A percentile compares a stretch with the other conserved stretches of the same genome.
These are phyloP conservation scores for Leccinellum albellum DNA, from an alignment of 768 basidiomycete genomes.

Conservation along the genomic window DNA sequence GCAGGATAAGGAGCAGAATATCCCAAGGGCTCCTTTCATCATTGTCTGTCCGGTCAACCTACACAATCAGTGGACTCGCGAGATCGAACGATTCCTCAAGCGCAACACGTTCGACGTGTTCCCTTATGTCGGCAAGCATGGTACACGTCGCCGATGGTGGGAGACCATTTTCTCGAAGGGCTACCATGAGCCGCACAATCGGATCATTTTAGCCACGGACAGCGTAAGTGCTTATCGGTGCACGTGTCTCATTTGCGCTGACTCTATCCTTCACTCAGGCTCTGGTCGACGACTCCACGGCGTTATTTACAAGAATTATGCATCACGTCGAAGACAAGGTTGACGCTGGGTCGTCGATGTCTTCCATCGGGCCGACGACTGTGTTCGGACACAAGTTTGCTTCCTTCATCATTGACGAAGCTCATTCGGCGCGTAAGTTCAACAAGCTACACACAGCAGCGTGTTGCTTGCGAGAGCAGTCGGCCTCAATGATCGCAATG, in stretches of 20 bases:
- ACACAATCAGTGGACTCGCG: background rate
- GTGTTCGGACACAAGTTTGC: background rate
- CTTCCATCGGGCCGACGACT: background rate
- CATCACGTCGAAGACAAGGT: background rate
- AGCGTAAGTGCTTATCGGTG: background rate
- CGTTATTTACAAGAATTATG: background rate
- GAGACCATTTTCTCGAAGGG: background rate
- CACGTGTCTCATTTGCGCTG: background rate
- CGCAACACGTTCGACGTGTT: background rate
- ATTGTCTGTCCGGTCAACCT: conserved; percentile 1
- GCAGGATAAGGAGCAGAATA: background rate
- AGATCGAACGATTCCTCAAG: background rate
- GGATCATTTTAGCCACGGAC: background rate
- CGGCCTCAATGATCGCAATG: background rate
- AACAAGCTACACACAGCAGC: background rate
- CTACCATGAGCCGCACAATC: background rate
- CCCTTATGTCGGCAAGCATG: background rate
- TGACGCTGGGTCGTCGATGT: background rate
- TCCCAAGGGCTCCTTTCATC: background rate
- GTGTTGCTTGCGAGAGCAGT: background rate
- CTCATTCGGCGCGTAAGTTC: background rate
- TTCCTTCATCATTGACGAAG: background rate
- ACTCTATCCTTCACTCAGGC: background rate
- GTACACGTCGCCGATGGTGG: background rate
- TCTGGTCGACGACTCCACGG: background rate